These are phyloP conservation scores for Funneliformis geosporum DNA, from an alignment of 192 early-diverging fungal genomes.

Conservation along the genomic window DNA sequence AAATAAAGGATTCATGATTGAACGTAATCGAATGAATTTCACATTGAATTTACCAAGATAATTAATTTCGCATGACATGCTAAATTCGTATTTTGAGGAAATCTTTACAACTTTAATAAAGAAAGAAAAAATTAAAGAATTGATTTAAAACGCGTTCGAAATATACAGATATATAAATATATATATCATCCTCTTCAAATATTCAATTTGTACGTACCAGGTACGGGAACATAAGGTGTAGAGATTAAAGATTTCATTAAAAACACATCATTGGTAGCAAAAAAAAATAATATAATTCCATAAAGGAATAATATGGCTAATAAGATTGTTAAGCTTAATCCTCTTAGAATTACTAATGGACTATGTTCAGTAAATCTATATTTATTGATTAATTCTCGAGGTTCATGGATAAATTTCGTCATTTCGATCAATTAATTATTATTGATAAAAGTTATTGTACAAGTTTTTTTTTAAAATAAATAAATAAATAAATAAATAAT, in stretches of 20 bases:
- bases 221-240: neutral
- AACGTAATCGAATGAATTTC: neutral
- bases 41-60: neutral
- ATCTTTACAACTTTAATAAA: neutral
- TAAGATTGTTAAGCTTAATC: neutral
- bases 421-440: neutral
- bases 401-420: neutral
- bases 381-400: neutral
- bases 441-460: too few species aligned
- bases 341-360: neutral
- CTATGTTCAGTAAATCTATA: neutral
- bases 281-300: neutral
- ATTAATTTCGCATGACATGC: neutral
- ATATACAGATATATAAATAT: too few species aligned
- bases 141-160: neutral
- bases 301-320: neutral
- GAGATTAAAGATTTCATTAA: neutral
- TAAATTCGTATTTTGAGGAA: neutral
- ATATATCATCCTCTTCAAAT: too few species aligned
- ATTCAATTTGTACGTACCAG: neutral
- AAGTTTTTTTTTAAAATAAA: too few species aligned
- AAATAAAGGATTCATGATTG: neutral
- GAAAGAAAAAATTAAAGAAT: neutral
- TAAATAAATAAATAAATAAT: neutral
- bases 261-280: neutral